A percentile compares a stretch with the other conserved stretches of the same genome.
Conservation (phyloP, 108 stramenopile species). For the Nitzschia palea region DNA sequence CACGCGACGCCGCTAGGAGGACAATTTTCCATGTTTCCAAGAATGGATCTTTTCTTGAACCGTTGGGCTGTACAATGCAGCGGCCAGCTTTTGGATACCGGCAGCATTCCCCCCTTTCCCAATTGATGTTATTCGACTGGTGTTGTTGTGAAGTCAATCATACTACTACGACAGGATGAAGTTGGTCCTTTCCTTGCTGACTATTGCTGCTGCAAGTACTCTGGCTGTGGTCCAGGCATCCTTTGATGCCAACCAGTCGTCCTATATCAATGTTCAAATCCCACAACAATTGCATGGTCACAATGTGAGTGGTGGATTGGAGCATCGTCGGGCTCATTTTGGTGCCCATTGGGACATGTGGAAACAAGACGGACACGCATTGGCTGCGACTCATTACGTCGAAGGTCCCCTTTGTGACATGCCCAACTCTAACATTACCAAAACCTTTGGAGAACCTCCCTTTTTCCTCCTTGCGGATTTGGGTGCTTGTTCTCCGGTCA, state of each 20-base stretch:
- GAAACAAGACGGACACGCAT: slow-evolving; percentile 18
- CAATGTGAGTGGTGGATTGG: slow-evolving; percentile 10
- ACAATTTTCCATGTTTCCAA: no score
- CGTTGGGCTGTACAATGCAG: neutral
- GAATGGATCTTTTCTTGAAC: neutral
- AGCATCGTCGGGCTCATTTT: slow-evolving; percentile 23
- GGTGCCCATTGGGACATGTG: slow-evolving; percentile 14
- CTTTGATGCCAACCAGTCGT: slow-evolving; percentile 25
- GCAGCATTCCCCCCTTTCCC: neutral
- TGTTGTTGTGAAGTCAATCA: no score
- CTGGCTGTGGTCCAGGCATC: neutral
- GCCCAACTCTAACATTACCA: neutral
- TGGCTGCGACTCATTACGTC: neutral
- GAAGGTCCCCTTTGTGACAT: slow-evolving; percentile 15
- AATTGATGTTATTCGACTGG: neutral
- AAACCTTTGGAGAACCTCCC: slow-evolving; percentile 29
- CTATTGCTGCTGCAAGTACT: no score
- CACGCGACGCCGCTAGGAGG: no score
- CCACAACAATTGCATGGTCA: slow-evolving; percentile 13
- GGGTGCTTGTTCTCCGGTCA: slow-evolving; percentile 85
- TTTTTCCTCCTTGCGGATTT: slow-evolving; percentile 85
- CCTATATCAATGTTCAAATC: slow-evolving; percentile 29
- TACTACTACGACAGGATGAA: no score
- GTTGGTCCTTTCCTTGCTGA: no score
- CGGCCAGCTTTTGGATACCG: neutral